Conservation (phyloP, 2,329 filamentous ascomycete species). For the Xylariaceae sp. region DNA sequence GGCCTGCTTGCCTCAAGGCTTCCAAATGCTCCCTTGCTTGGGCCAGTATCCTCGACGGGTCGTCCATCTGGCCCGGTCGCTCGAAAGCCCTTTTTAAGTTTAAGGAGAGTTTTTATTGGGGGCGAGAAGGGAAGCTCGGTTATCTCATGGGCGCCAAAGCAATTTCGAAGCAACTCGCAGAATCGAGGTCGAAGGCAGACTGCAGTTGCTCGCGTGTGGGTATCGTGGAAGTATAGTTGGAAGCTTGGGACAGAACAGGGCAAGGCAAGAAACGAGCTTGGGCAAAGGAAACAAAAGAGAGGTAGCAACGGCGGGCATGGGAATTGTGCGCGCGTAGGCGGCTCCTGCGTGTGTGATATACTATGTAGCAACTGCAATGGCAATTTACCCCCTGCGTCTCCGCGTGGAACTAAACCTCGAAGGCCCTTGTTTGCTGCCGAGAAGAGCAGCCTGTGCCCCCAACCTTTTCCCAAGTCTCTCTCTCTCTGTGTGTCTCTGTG, state of each 20-base stretch:
- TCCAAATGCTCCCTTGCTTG: conserved; percentile 29
- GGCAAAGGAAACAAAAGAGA: neutral
- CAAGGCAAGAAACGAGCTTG: too few relatives aligned
- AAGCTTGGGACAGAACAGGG: neutral
- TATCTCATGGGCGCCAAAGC: neutral
- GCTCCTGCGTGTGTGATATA: conserved; percentile 23
- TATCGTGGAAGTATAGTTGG: neutral
- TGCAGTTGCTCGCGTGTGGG: neutral
- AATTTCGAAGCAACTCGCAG: neutral
- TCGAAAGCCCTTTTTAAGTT: neutral
- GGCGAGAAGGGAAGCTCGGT: neutral
- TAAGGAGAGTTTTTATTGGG: neutral
- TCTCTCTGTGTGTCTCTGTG: too few relatives aligned
- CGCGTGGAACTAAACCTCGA: too few relatives aligned
- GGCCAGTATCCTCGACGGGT: conserved; percentile 27
- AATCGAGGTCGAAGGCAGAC: neutral
- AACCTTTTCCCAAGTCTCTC: too few relatives aligned
- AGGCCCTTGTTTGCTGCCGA: conserved; percentile 1
- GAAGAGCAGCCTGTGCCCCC: conserved; percentile 4
- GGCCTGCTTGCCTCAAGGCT: conserved; percentile 29
- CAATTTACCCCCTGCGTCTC: conserved; percentile 7
- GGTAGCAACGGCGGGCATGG: neutral
- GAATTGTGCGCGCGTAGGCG: conserved; percentile 21
- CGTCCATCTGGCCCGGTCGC: conserved; percentile 19
- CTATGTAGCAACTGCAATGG: neutral